phyloP scores from a whole-genome alignment of 768 basidiomycete species.

The Auriscalpium orientale region DNA sequence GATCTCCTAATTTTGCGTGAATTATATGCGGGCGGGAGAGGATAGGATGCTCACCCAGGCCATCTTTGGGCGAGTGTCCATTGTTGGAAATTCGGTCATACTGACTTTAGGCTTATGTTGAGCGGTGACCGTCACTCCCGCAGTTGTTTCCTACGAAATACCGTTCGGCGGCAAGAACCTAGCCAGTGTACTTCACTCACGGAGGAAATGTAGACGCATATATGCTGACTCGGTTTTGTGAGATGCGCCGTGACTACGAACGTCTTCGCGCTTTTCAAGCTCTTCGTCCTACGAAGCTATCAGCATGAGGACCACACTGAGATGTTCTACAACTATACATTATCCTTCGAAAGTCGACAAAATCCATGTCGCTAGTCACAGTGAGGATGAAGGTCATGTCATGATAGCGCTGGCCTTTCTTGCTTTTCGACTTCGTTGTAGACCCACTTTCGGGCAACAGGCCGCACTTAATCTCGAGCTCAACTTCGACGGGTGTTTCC shows the following conservation, averaged over 20 bases:
- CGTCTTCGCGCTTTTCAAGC: slow-evolving; percentile 47
- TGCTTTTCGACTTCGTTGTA: slow-evolving; percentile 23
- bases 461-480: slow-evolving; percentile 52
- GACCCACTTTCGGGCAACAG: slow-evolving; percentile 27
- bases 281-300: slow-evolving; percentile 49
- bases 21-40: neutral
- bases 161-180: slow-evolving; percentile 8
- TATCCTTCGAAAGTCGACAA: slow-evolving; percentile 76
- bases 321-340: neutral
- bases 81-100: slow-evolving; percentile 52
- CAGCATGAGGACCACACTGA: neutral
- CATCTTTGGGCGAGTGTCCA: slow-evolving; percentile 63
- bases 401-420: slow-evolving; percentile 39
- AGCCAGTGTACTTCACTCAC: slow-evolving; percentile 41
- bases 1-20: slow-evolving; percentile 39
- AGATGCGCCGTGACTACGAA: slow-evolving; percentile 56
- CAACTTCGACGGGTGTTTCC: slow-evolving; percentile 46
- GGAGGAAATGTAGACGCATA: slow-evolving; percentile 31
- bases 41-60: slow-evolving; percentile 35
- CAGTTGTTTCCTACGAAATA: slow-evolving; percentile 51
- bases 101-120: slow-evolving; percentile 52
- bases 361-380: slow-evolving; percentile 64
- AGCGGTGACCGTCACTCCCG: slow-evolving; percentile 50
- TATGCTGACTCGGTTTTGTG: slow-evolving; percentile 63
- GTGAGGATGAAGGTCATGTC: slow-evolving; percentile 71